Percentiles rank a stretch among this genome's conserved stretches.
Evolutionary conservation across 2,329 filamentous ascomycete species (phyloP).

Genomic region (Fusarium sp.): DNA sequence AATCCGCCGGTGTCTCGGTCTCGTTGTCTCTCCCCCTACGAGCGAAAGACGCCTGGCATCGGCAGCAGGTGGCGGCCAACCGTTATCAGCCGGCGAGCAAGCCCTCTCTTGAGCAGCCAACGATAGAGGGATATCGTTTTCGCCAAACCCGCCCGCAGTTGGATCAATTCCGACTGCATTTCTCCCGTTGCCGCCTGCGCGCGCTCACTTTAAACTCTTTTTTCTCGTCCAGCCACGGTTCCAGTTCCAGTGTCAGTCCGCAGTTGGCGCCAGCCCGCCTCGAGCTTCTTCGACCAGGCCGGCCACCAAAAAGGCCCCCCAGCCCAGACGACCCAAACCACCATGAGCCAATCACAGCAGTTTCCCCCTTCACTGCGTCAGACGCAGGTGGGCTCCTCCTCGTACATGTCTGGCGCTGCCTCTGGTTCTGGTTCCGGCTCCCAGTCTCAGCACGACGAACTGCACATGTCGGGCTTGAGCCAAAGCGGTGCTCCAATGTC

Average conservation of each 20-base stretch:
- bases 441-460: conserved; percentile 63
- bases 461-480: conserved; percentile 68
- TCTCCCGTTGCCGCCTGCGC: conserved; percentile 20
- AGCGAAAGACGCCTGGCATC: conserved; percentile 1
- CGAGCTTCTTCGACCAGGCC: conserved; percentile 28
- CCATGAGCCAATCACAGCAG: conserved; percentile 61
- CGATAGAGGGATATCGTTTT: conserved; percentile 19
- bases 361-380: conserved; percentile 52
- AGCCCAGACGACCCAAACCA: conserved; percentile 29
- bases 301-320: conserved; percentile 30
- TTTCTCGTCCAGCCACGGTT: conserved; percentile 18
- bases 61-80: conserved; percentile 13
- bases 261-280: conserved; percentile 29
- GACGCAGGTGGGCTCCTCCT: conserved; percentile 44
- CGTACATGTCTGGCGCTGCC: conserved; percentile 39
- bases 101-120: conserved; percentile 16
- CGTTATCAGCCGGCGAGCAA: conserved; percentile 24
- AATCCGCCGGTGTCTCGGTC: neutral
- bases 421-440: conserved; percentile 44
- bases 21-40: neutral
- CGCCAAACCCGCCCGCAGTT: neutral
- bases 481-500: conserved; percentile 48
- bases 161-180: conserved; percentile 10
- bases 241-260: conserved; percentile 16
- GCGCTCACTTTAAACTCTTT: neutral